Conservation (phyloP, 164 flowering plant genomes). For the Macadamia tetraphylla region DNA sequence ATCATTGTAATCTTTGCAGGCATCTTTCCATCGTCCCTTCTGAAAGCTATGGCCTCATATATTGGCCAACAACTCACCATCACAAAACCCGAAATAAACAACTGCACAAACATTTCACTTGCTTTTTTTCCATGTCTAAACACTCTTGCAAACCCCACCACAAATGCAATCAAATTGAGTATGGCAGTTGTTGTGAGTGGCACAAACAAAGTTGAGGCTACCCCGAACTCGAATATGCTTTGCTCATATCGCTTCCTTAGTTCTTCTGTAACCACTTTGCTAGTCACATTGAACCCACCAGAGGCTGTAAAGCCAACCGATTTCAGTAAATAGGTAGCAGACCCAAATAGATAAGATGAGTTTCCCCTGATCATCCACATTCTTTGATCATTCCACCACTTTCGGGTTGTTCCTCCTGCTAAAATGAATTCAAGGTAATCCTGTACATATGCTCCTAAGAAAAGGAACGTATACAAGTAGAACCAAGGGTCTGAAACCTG, state of each 20-base stretch:
- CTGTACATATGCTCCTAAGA: constrained; percentile 52
- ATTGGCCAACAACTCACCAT: constrained; percentile 50
- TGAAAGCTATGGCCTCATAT: constrained; percentile 58
- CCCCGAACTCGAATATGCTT: constrained; percentile 63
- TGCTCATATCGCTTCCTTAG: constrained; percentile 47
- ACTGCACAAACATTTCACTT: constrained; percentile 26
- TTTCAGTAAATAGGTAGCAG: constrained; percentile 30
- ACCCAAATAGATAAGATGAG: constrained; percentile 40
- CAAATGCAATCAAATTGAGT: constrained; percentile 43
- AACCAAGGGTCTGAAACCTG: constrained; percentile 57
- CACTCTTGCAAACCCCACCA: constrained; percentile 15
- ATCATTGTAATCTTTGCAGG: constrained; percentile 23
- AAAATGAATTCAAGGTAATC: constrained; percentile 42
- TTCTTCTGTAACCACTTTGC: constrained; percentile 46
- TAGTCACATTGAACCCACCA: constrained; percentile 63
- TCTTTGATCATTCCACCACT: constrained; percentile 81
- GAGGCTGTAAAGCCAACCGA: constrained; percentile 30
- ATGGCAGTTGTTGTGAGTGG: constrained; percentile 44
- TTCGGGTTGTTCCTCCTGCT: constrained; percentile 25
- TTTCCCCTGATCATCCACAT: constrained; percentile 73
- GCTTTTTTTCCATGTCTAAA: constrained; percentile 3
- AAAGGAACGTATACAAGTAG: constrained; percentile 42
- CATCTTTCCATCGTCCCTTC: constrained; percentile 53
- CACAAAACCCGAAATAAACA: constrained; percentile 42
- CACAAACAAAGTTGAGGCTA: constrained; percentile 55